Evolutionary conservation across 768 basidiomycete genomes (phyloP), one percentile per base, ranked within the genome.

Genomic region (Panellus pusillus): DNA sequence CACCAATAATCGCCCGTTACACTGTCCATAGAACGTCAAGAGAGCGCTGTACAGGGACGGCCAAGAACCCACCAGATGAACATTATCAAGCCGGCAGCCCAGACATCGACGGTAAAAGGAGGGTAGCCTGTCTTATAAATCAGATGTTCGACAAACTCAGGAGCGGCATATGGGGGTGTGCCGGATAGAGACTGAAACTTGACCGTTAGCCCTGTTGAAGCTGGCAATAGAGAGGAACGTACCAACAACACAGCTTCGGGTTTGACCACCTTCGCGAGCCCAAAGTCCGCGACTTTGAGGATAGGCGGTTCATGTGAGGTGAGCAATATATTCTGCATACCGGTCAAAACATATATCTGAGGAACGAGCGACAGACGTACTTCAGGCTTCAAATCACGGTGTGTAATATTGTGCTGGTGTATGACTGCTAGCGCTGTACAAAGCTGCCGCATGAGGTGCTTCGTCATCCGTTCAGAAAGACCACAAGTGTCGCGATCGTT

Each of bases 261-360:
- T 58, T 91, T 85, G 19, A 91, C 83, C n/a, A 88, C 81, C 68
- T 98, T 98, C 1, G 96, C 94, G 8, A 98, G 79, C 5, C 96
- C 96, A 64, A 97, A 98, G 68, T 98, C 96, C 3, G 96, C 94
- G n/a, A 98, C 86, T 65, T 97, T 98, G 61, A 91, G 82, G 2
- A 72, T 68, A 0, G 88, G 89, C 0, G 89, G 89, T 1, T 74
- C 57, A 38, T 84, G 79, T 11, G 65, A 73, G 1, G 92, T 93
- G 14, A 97, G 69, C 1, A 96, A 78, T 11, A 96, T 82, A 61
- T 96, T 95, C 86, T 91, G 53, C 17, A 45, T 20, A 27, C 54
- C 1, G 43, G 52, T 51, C 61, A 36, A 1, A 32, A 20, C 15
- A 31, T 38, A 5, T 17, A 12, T 24, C 2, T 20, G 36, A 29